Percentiles rank a stretch among this genome's conserved stretches.
These are phyloP conservation scores for Gamarada debralockiae DNA, from an alignment of 495 filamentous ascomycete species.

Conservation along the genomic window DNA sequence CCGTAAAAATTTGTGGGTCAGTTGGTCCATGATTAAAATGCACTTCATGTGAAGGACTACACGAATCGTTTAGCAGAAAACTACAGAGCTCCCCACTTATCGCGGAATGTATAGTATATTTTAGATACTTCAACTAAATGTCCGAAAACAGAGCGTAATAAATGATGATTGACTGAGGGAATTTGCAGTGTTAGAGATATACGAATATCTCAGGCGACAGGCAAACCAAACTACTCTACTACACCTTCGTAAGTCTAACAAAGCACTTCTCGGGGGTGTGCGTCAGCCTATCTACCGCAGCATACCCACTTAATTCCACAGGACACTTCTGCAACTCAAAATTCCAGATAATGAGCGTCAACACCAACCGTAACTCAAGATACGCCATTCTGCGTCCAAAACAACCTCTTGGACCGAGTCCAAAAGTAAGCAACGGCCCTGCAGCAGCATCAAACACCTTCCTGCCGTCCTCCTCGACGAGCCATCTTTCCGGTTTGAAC, in stretches of 20 bases:
- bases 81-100: too few species aligned
- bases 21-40: too few species aligned
- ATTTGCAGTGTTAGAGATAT: too few species aligned
- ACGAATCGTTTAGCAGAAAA: too few species aligned
- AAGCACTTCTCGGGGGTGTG: slow-evolving; percentile 13
- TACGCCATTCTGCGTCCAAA: slow-evolving; percentile 33
- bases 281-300: slow-evolving; percentile 3
- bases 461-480: slow-evolving; percentile 16
- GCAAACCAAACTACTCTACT: too few species aligned
- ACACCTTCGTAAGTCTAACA: slow-evolving; percentile 10
- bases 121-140: too few species aligned
- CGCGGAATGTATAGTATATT: too few species aligned
- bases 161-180: too few species aligned
- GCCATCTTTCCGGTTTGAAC: slow-evolving; percentile 33
- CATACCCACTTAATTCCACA: slow-evolving; percentile 7
- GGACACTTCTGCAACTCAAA: slow-evolving; percentile 29
- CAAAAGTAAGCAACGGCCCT: slow-evolving; percentile 30
- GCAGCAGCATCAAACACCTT: slow-evolving; percentile 28
- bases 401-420: slow-evolving; percentile 30
- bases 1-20: too few species aligned
- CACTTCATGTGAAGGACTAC: too few species aligned
- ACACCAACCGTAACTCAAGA: slow-evolving; percentile 28
- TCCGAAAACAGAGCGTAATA: too few species aligned
- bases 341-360: slow-evolving; percentile 34
- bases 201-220: too few species aligned